phyloP scores from a whole-genome alignment of 345 rosid genomes.

The Capsella bursapastoris region DNA sequence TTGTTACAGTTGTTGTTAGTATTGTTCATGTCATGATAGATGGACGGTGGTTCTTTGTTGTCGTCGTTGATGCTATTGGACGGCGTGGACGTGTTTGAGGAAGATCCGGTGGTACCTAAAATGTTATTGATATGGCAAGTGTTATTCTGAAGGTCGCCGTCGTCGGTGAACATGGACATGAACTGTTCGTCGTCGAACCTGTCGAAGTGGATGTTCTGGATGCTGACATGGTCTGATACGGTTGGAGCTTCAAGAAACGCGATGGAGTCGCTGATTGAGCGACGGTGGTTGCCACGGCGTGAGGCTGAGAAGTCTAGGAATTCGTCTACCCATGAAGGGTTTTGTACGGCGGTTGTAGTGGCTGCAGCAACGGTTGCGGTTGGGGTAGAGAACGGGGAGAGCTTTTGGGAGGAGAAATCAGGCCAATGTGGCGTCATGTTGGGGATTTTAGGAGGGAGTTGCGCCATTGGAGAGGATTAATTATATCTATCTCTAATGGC shows the following conservation, averaged over 20 bases:
- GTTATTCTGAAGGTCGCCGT: constrained; percentile 32
- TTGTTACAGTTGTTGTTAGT: constrained; percentile 21
- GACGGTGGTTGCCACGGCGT: constrained; percentile 69
- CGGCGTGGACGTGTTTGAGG: constrained; percentile 72
- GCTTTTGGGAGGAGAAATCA: constrained; percentile 56
- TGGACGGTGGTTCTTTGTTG: constrained; percentile 47
- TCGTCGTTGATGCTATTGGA: constrained; percentile 73
- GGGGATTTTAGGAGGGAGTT: constrained; percentile 93
- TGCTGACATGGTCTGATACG: constrained; percentile 3
- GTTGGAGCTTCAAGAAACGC: constrained; percentile 60
- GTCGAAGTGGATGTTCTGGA: constrained; percentile 50
- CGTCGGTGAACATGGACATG: constrained; percentile 78
- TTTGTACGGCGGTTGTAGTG: constrained; percentile 36
- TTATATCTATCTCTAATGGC: neutral
- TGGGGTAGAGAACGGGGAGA: constrained; percentile 40
- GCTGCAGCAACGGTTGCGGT: neutral
- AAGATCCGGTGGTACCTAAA: constrained; percentile 52
- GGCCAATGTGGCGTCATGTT: constrained; percentile 76
- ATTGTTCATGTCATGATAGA: constrained; percentile 38
- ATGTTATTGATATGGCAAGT: constrained; percentile 35
- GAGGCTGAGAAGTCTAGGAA: constrained; percentile 81
- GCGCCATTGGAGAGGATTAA: constrained; percentile 61
- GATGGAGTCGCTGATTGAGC: constrained; percentile 81
- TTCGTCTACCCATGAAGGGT: constrained; percentile 82
- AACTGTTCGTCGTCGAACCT: constrained; percentile 82